These are phyloP conservation scores for Perilla frutescens DNA, from an alignment of 257 asterid species.

Conservation along the genomic window DNA sequence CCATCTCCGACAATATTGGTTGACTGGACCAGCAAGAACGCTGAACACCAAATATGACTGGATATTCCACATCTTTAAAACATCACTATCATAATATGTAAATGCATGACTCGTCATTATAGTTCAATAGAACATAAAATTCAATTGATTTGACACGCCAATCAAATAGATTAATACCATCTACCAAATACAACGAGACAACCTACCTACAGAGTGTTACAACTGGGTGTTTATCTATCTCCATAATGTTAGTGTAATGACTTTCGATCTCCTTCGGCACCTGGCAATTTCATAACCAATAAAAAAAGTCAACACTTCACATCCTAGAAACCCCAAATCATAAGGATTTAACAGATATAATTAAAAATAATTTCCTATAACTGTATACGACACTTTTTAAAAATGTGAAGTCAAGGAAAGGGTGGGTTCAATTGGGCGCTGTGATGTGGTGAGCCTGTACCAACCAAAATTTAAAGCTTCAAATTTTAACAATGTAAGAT, in stretches of 20 bases:
- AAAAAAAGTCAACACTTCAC: slow-evolving; percentile 23
- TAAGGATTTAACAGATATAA: slow-evolving; percentile 21
- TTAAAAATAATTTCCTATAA: slow-evolving; percentile 12
- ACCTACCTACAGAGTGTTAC: slow-evolving; percentile 76
- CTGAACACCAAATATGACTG: slow-evolving; percentile 4
- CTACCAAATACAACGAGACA: slow-evolving; percentile 31
- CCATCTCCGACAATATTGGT: slow-evolving; percentile 1
- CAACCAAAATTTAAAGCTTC: slow-evolving; percentile 3
- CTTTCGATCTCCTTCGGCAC: slow-evolving; percentile 78
- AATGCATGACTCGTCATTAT: slow-evolving; percentile 15
- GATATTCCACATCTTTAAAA: not conserved
- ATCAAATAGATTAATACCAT: slow-evolving; percentile 14
- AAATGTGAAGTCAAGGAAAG: not conserved
- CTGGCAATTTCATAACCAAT: slow-evolving; percentile 46
- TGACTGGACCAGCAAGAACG: slow-evolving; percentile 22
- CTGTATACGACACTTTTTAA: slow-evolving; percentile 13
- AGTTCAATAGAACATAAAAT: slow-evolving; percentile 16
- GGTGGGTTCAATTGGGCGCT: slow-evolving; percentile 5
- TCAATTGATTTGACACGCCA: slow-evolving; percentile 29
- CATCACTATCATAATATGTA: slow-evolving; percentile 3
- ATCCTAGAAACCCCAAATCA: slow-evolving; percentile 29
- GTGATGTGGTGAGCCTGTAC: not conserved
- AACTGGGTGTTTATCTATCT: slow-evolving; percentile 88
- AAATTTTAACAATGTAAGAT: not conserved
- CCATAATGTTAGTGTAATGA: slow-evolving; percentile 56